These are phyloP conservation scores for Trichothecium sympodiale DNA, from an alignment of 2,329 filamentous ascomycete species.

Conservation along the genomic window DNA sequence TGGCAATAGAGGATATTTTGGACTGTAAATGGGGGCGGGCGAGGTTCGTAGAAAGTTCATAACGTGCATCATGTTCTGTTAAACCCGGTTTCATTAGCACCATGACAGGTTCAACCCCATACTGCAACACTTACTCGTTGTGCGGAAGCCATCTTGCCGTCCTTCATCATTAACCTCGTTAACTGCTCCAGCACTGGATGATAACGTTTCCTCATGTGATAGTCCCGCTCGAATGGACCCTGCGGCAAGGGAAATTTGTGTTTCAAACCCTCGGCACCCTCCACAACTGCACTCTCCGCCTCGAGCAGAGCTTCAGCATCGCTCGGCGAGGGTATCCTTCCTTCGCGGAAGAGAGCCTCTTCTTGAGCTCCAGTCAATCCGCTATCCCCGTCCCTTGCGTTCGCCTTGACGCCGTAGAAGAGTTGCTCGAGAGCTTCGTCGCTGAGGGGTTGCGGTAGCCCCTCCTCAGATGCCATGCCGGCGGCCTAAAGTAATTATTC, in stretches of 20 bases:
- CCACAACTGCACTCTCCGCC: constrained; percentile 8
- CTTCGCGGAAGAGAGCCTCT: constrained; percentile 29
- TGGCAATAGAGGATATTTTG: constrained; percentile 60
- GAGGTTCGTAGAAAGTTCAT: constrained; percentile 78
- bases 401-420: constrained; percentile 22
- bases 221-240: constrained; percentile 49
- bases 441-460: constrained; percentile 12
- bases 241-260: constrained; percentile 70
- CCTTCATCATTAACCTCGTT: constrained; percentile 79
- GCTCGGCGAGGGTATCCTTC: constrained; percentile 24
- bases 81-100: constrained; percentile 7
- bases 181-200: constrained; percentile 78
- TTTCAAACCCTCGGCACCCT: constrained; percentile 31
- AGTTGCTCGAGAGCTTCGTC: constrained; percentile 25
- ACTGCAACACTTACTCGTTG: constrained; percentile 56
- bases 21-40: constrained; percentile 64
- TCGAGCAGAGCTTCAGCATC: constrained; percentile 19
- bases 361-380: constrained; percentile 31
- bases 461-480: neutral
- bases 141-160: constrained; percentile 85
- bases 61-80: constrained; percentile 72
- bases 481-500: neutral
- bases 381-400: constrained; percentile 16
- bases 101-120: no score
- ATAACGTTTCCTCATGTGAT: constrained; percentile 69